Base-by-base conservation (phyloP, 164 flowering plant species). In the Echeveria elegans region DNA sequence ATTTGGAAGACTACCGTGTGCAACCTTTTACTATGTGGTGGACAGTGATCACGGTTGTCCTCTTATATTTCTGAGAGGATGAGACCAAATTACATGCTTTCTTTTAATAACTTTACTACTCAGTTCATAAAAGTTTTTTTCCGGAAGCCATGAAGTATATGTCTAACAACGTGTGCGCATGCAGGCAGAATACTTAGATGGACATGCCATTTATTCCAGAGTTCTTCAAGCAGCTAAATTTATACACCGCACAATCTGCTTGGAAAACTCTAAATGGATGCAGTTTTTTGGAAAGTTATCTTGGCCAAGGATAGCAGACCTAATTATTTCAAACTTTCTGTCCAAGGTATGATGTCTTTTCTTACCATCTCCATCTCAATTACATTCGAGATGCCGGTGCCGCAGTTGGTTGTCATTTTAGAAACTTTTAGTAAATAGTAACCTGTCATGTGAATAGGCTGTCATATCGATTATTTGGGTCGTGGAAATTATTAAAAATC, bases 261-360 rank as follows among this genome's bases (percentile, higher is more conserved):
- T 82, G 66, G 70, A 82, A 73, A 86, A 88, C 75, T 77, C 72
- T 62, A 68, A 70, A 47, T 94, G 96, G 95, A 86, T 84, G 77
- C 78, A 47, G 63, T 77, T 73, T 69, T 87, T 91, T 74, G 99
- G 99, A 71, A 83, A 82, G 77, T 78, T 94, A 81, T 79, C 96
- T 66, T 94, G 99, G 97, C 89, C 96, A 52, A 79, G 89, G 74
- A 88, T 89, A 75, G 83, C 97, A 38, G 96, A 89, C 64, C 70
- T 88, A 67, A 85, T 94, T 68, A 87, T 89, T 66, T 76, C 84
- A 18, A 83, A 83, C 68, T 85, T 88, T 68, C 89, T 94, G 48
- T 88, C 97, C 40, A 83, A 94, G 96, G 99, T 92, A 52, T 60
- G 77, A 62, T 63, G 29, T 23, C 24, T n/a, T n/a, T n/a, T n/a